A percentile compares a stretch with the other conserved stretches of the same genome.
Evolutionary conservation across 768 basidiomycete genomes (phyloP).

Genomic region (Termitomyces heimii): DNA sequence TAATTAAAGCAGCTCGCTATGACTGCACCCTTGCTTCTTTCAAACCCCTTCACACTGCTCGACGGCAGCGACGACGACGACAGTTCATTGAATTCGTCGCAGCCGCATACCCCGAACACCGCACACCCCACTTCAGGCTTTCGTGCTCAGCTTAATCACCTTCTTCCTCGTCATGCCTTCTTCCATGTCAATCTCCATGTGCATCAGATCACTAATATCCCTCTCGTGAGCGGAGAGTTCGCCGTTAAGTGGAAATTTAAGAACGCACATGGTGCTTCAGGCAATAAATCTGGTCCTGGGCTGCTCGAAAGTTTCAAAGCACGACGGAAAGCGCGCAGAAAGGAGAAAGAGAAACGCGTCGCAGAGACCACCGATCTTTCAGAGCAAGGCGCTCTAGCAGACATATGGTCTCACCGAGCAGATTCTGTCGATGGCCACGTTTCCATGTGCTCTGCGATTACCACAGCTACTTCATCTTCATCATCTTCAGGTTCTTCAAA

Average conservation of each 20-base stretch:
- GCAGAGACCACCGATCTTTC: neutral
- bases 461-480: conserved; percentile 13
- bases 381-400: neutral
- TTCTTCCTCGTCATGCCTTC: conserved; percentile 59
- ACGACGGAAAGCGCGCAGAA: conserved; percentile 20
- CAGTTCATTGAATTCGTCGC: conserved; percentile 4
- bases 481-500: conserved; percentile 8
- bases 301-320: conserved; percentile 28
- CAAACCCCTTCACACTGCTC: conserved; percentile 11
- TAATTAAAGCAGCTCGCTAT: neutral
- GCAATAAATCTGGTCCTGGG: conserved; percentile 31
- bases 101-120: conserved; percentile 6
- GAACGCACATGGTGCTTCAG: conserved; percentile 33
- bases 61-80: conserved; percentile 10
- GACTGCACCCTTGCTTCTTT: conserved; percentile 8
- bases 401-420: neutral
- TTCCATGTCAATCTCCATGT: conserved; percentile 58
- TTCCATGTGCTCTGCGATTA: conserved; percentile 8
- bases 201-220: conserved; percentile 67
- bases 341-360: conserved; percentile 6
- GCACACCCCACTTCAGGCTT: conserved; percentile 22
- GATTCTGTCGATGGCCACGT: conserved; percentile 10
- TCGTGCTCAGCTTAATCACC: conserved; percentile 54
- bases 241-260: conserved; percentile 69
- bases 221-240: conserved; percentile 67